Conservation (phyloP, 768 basidiomycete genomes). For the Pleurotus cornucopiae region DNA sequence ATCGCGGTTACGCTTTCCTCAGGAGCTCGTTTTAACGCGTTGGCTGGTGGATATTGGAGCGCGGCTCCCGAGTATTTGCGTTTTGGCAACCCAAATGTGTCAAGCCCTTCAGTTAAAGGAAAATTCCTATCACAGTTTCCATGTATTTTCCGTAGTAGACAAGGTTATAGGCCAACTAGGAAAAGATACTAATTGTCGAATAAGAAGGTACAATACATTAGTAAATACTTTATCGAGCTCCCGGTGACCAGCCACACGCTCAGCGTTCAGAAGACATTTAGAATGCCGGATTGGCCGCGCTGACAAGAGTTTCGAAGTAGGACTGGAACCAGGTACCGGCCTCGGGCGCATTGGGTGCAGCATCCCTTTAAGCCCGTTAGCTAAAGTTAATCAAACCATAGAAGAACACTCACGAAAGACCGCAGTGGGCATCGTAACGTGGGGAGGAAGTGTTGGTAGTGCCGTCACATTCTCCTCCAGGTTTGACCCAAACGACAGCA, state of each 20-base stretch:
- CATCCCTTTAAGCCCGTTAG: constrained; percentile 34
- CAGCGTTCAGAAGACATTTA: constrained; percentile 18
- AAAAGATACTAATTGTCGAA: too few relatives aligned
- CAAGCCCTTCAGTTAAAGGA: too few relatives aligned
- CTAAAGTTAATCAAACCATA: not conserved
- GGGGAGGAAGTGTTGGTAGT: constrained; percentile 51
- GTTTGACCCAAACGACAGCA: constrained; percentile 64
- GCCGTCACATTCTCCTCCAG: constrained; percentile 65
- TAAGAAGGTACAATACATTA: not conserved
- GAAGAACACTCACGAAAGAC: constrained; percentile 34
- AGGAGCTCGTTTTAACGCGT: too few relatives aligned
- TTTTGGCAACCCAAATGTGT: too few relatives aligned
- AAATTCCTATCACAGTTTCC: too few relatives aligned
- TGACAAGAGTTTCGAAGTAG: constrained; percentile 57
- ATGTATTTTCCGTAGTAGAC: too few relatives aligned
- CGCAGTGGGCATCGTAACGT: constrained; percentile 51
- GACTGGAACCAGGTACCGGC: constrained; percentile 68
- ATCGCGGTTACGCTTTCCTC: too few relatives aligned
- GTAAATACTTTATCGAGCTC: not conserved
- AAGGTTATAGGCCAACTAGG: too few relatives aligned
- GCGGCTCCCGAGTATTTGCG: too few relatives aligned
- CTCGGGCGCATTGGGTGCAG: constrained; percentile 52
- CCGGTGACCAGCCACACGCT: not conserved
- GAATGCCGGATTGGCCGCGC: constrained; percentile 48
- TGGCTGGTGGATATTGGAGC: too few relatives aligned